Evolutionary conservation across 352 stramenopile genomes (phyloP).

Genomic region (Phytophthora multivora): DNA sequence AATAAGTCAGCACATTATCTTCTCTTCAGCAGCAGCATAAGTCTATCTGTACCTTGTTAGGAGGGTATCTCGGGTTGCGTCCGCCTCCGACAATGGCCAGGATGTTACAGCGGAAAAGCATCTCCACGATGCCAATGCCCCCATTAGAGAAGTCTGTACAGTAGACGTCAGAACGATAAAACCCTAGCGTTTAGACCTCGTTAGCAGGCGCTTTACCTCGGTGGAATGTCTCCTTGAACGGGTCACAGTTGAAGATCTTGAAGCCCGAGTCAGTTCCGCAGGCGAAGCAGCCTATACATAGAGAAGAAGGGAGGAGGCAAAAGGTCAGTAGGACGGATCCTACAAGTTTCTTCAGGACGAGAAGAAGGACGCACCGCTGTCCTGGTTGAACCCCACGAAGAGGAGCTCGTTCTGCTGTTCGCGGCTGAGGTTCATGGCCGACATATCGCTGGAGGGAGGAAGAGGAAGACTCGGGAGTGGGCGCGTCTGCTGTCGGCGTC

Average conservation of each 20-base stretch:
- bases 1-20: neutral
- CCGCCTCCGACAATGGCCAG: slow-evolving; percentile 94
- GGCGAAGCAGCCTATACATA: slow-evolving; percentile 86
- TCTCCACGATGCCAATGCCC: slow-evolving; percentile 98
- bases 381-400: slow-evolving; percentile 96
- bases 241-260: slow-evolving; percentile 98
- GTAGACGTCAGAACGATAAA: neutral
- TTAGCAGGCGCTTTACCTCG: slow-evolving; percentile 54
- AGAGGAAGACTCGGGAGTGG: slow-evolving; percentile 14
- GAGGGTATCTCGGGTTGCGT: slow-evolving; percentile 92
- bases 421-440: slow-evolving; percentile 85
- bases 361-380: slow-evolving; percentile 65
- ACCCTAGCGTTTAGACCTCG: neutral
- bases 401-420: slow-evolving; percentile 93
- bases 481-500: neutral
- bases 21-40: neutral
- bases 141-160: slow-evolving; percentile 91
- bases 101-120: slow-evolving; percentile 99
- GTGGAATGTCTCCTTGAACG: slow-evolving; percentile 97
- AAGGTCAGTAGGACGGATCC: neutral
- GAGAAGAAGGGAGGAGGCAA: neutral
- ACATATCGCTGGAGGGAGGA: slow-evolving; percentile 34
- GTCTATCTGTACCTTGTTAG: slow-evolving; percentile 90
- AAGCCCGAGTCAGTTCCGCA: slow-evolving; percentile 97
- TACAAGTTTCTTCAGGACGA: neutral